Base-by-base conservation (phyloP, 768 basidiomycete genomes). In the Wakefieldia striispora region DNA sequence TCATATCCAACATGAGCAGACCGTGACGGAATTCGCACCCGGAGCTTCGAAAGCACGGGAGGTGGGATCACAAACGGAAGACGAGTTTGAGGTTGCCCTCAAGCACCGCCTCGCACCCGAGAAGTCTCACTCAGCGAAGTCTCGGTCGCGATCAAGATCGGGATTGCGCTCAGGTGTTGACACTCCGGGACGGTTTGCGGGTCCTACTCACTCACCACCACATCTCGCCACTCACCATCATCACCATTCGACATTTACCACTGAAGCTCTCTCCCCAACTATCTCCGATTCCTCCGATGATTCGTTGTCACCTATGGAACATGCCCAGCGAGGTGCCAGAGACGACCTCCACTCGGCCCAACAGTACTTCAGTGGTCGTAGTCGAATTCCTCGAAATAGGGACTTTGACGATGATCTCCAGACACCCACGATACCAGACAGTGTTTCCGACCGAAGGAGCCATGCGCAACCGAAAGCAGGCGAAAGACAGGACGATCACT, bases 111-210 rank as follows among this genome's bases (percentile, higher is more conserved):
- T 68, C 12, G 48, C 62, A 51, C 67, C 60, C 58, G 71, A 39
- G 31, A 57, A 56, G 43, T 33, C 69, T 34, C 56, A 55, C 40
- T 45, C 63, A 20, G 40, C 62, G 17, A 58, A 53, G 53, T 62
- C 59, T 39, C 70, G 71, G 41, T 79, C 64, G 31, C 66, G 56
- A 43, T 67, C 53, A n/a, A 63, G 52, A 49, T 65, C 66, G 19
- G 75, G 78, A 31, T 54, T 72, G 36, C 70, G 65, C 31, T 84
- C 83, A 33, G 84, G 85, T 20, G 77, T 86, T 20, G 79, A 82
- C 55, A 83, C 82, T 16, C 84, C 83, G 4, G 78, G 76, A 63
- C 76, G 83, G 41, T 84, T 78, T 61, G 78, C 76, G 12, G 74
- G 73, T 34, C 76, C 75, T 26, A 63, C 72, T 19, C 81, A 79